These are phyloP conservation scores for Trichoderma oligosporum DNA, from an alignment of 2,329 filamentous ascomycete species.

Conservation along the genomic window DNA sequence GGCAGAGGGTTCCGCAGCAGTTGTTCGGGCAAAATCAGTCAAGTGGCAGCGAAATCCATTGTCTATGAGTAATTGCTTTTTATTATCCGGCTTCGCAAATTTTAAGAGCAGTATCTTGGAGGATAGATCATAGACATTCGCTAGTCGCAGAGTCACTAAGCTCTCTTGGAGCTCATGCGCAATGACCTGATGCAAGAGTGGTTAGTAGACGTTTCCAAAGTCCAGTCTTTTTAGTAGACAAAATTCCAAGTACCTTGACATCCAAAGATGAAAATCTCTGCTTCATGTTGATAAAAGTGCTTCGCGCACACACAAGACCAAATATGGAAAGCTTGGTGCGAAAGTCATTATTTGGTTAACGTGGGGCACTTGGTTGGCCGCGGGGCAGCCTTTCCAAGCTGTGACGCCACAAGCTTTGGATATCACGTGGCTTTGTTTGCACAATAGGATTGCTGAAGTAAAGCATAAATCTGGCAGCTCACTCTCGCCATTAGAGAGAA, in stretches of 20 bases:
- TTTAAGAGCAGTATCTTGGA: conserved; percentile 95
- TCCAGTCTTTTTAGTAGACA: too few species aligned
- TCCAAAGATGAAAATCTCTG: conserved; percentile 76
- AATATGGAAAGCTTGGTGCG: conserved; percentile 1
- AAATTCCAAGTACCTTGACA: conserved; percentile 53
- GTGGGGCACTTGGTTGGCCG: conserved; percentile 17
- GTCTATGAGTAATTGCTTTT: conserved; percentile 88
- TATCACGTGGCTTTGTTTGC: conserved; percentile 7
- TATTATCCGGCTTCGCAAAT: conserved; percentile 83
- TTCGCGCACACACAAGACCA: background rate
- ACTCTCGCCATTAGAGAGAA: background rate
- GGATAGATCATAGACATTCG: conserved; percentile 94
- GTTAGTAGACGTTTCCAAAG: background rate
- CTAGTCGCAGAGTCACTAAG: conserved; percentile 74
- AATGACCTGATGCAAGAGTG: conserved; percentile 64
- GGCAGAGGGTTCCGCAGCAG: conserved; percentile 74
- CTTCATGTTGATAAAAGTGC: conserved; percentile 56
- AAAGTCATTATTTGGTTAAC: background rate
- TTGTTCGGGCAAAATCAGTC: conserved; percentile 83
- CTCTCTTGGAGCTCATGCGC: conserved; percentile 82
- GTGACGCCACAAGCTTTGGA: conserved; percentile 14
- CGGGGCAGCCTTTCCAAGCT: conserved; percentile 13
- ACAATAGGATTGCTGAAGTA: background rate
- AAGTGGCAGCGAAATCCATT: conserved; percentile 95
- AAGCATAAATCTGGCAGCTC: background rate